Conservation (phyloP, 73 alveolate genomes). For the Tetrahymena borealis region DNA sequence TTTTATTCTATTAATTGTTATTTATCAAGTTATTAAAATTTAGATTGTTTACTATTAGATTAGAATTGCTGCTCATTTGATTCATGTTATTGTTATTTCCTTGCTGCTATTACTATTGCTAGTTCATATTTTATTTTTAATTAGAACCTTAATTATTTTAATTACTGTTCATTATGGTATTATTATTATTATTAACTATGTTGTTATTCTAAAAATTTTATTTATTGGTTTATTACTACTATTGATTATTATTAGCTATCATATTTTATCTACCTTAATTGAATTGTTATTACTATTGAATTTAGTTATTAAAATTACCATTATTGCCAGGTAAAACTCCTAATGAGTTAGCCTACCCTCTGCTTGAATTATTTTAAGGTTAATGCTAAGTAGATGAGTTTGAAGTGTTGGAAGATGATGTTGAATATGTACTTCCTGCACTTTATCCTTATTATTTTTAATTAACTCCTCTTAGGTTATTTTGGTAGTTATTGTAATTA, state of each 20-base stretch:
- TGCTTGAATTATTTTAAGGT: neutral
- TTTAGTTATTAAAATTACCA: neutral
- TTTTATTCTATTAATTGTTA: neutral
- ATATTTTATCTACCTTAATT: too few species aligned
- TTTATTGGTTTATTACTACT: too few species aligned
- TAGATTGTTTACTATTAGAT: too few species aligned
- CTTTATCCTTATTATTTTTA: too few species aligned
- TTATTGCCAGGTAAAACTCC: neutral
- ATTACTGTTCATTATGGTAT: neutral
- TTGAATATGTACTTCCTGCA: neutral
- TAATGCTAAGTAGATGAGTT: neutral
- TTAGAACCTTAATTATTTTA: neutral
- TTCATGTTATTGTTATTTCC: too few species aligned
- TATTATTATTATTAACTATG: neutral
- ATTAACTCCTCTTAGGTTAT: neutral
- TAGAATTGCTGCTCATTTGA: too few species aligned
- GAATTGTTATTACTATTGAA: neutral
- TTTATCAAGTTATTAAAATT: neutral
- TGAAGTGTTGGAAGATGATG: neutral
- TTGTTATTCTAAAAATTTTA: neutral
- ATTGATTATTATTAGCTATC: too few species aligned
- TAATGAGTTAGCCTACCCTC: neutral
- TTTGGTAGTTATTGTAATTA: neutral
- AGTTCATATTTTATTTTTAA: too few species aligned
- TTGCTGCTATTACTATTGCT: too few species aligned